Conservation (phyloP, 2,329 filamentous ascomycete species). For the Neurospora sp. region DNA sequence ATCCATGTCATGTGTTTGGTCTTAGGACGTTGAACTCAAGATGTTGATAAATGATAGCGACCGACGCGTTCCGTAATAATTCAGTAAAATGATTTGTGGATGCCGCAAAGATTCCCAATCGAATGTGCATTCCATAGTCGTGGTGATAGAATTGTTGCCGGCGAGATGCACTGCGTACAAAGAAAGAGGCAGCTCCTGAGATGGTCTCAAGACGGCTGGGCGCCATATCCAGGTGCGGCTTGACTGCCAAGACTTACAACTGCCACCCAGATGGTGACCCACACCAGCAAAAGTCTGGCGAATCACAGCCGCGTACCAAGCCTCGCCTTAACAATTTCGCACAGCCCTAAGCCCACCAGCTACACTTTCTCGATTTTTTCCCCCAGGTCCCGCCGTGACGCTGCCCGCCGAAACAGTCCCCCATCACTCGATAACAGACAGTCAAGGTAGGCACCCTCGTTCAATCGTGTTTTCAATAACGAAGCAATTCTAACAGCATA, state of each 20-base stretch:
- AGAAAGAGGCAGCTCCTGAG: not conserved
- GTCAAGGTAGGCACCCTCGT: constrained; percentile 17
- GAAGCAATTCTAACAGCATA: constrained; percentile 20
- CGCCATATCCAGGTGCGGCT: not conserved
- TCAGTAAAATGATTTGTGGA: not conserved
- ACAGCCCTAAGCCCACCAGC: constrained; percentile 21
- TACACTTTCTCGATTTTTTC: constrained; percentile 19
- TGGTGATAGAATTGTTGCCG: not conserved
- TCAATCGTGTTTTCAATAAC: not conserved
- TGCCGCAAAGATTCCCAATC: not conserved
- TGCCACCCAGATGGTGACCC: not conserved
- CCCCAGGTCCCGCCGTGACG: constrained; percentile 14
- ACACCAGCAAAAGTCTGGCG: not conserved
- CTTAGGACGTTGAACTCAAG: not conserved
- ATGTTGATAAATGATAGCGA: not conserved
- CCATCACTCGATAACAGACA: constrained; percentile 19
- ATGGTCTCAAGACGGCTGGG: not conserved
- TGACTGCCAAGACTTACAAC: not conserved
- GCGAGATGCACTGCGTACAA: not conserved
- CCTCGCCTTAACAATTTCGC: constrained; percentile 17
- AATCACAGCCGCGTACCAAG: not conserved
- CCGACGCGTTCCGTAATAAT: not conserved
- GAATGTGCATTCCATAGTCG: not conserved
- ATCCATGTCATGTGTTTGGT: not conserved
- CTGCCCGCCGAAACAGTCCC: constrained; percentile 17